phyloP scores from a whole-genome alignment of 2,329 filamentous ascomycete species.

The Sphaerostilbella broomeana region DNA sequence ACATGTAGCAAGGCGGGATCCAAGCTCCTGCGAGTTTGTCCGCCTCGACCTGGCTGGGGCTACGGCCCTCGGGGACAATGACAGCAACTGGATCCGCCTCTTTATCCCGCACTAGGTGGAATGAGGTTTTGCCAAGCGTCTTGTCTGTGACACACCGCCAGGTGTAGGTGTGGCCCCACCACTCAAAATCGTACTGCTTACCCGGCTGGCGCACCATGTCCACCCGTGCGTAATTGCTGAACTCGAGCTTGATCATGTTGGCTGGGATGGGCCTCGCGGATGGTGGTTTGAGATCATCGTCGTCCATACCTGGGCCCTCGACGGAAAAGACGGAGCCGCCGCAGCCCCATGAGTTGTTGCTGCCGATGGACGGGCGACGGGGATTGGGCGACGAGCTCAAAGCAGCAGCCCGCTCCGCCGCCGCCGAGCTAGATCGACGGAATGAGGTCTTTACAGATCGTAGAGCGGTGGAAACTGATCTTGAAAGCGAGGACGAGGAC shows the following conservation, averaged over 20 bases:
- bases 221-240: conserved; percentile 93
- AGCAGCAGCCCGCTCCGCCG: conserved; percentile 8
- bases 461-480: conserved; percentile 44
- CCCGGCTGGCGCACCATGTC: conserved; percentile 65
- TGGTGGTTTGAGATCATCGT: conserved; percentile 14
- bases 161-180: conserved; percentile 80
- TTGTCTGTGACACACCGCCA: conserved; percentile 76
- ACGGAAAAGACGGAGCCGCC: conserved; percentile 7
- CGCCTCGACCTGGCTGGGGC: conserved; percentile 60
- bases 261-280: conserved; percentile 38
- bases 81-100: conserved; percentile 63
- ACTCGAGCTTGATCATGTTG: conserved; percentile 83
- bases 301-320: conserved; percentile 5
- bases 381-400: conserved; percentile 2
- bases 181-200: conserved; percentile 85
- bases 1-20: conserved; percentile 86
- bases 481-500: conserved; percentile 28
- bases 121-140: conserved; percentile 63
- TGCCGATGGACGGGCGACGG: conserved; percentile 10
- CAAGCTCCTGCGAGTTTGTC: conserved; percentile 78
- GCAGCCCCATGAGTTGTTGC: conserved; percentile 13
- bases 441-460: conserved; percentile 36
- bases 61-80: conserved; percentile 74
- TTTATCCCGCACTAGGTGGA: conserved; percentile 68
- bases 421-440: conserved; percentile 21